Evolutionary conservation across 768 basidiomycete genomes (phyloP), one percentile per base, ranked within the genome.

Genomic region (Hygrocybe punicea): DNA sequence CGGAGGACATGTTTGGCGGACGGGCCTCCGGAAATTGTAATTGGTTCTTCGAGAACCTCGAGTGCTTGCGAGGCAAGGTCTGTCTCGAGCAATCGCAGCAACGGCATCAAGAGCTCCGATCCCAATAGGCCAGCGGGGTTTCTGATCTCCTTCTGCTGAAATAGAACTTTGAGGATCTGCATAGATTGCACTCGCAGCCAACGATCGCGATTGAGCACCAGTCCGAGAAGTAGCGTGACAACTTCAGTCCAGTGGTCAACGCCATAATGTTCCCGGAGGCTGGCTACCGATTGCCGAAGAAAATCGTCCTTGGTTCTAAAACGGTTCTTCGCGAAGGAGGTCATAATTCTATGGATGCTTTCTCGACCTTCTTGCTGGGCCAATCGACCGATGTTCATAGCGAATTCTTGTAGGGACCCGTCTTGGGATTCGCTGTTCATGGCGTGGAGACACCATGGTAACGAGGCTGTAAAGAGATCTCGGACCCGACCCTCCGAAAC

Each of bases 261-360:
- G 0, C 84, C 84, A 65, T 92, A 93, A 69, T 91, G 86, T 66
- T 97, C 94, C 19, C 93, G 84, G 36, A 98, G 79, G 62, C 89
- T 87, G 2, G 84, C 78, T 19, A 93, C 86, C 0, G 91, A 93
- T 67, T 97, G 93, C 4, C 92, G 85, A 57, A 96, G 80, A 73
- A 96, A 96, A 71, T 97, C 94, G 52, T 98, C 94, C 65, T 87
- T 87, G 2, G 93, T 93, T 48, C 94, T 80, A 78, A 98, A 97
- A 51, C 90, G 87, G 19, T 80, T 78, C 70, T 91, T 91, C 55
- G 89, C 84, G 63, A 95, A 95, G 3, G 91, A 93, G 4, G 79
- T 86, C 87, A 96, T 90, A 65, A 98, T 89, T 48, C 90, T 86
- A 53, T 84, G 80, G 63, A 97, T 90, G 64, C 87, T 89, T n/a